These are phyloP conservation scores for Globomyces pollinis-pini DNA, from an alignment of 192 early-diverging fungal genomes.

Conservation along the genomic window DNA sequence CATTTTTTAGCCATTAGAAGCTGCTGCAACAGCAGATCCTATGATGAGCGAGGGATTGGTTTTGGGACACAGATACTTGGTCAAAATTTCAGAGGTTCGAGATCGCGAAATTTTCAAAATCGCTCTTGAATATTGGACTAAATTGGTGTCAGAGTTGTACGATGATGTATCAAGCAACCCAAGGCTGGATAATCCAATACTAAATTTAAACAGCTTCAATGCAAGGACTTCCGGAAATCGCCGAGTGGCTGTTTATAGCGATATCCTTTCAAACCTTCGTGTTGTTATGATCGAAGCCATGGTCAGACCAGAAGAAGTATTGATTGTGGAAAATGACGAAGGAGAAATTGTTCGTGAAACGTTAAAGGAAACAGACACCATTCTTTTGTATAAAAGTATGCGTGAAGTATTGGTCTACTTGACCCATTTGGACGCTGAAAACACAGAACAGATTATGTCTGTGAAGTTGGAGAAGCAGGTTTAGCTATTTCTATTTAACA, in stretches of 20 bases:
- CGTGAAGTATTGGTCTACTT: constrained; percentile 94
- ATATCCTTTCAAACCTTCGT: constrained; percentile 76
- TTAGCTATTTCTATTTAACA: constrained; percentile 1
- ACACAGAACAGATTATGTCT: constrained; percentile 95
- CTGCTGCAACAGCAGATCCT: constrained; percentile 13
- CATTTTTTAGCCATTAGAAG: constrained; percentile 22
- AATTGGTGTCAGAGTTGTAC: constrained; percentile 82
- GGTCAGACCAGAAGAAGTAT: constrained; percentile 97
- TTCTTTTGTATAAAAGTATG: constrained; percentile 97
- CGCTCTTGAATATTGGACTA: constrained; percentile 95
- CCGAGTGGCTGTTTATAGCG: constrained; percentile 79
- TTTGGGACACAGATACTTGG: constrained; percentile 81
- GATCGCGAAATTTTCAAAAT: constrained; percentile 98
- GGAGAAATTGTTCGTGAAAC: constrained; percentile 98
- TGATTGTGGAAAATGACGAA: constrained; percentile 98
- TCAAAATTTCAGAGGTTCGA: constrained; percentile 83
- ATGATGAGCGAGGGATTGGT: constrained; percentile 23
- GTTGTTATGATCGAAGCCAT: constrained; percentile 97
- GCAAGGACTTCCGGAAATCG: constrained; percentile 15
- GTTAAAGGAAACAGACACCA: constrained; percentile 96
- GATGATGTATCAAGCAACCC: constrained; percentile 67
- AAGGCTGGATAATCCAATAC: constrained; percentile 40
- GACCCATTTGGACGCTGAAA: constrained; percentile 88
- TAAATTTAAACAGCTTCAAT: constrained; percentile 51
- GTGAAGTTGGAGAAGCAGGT: constrained; percentile 86